Evolutionary conservation across 1,284 basidiomycete species (phyloP), one percentile per base, ranked within the genome.

Genomic region (Schizophyllum amplum): DNA sequence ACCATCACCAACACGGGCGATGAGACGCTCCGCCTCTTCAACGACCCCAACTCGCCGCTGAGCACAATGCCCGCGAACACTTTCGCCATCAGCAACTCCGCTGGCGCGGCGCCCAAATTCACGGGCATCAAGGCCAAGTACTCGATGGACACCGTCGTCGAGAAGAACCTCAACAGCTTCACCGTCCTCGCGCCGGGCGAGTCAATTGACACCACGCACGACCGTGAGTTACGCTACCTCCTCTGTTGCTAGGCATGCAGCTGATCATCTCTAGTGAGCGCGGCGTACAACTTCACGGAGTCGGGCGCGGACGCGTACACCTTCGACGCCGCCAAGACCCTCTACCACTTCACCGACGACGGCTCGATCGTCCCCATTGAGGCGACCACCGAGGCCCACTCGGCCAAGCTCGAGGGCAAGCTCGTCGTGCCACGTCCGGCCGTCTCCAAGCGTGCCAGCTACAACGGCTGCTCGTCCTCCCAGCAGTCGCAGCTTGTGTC

Each of bases 1-100:
- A 75, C 72, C 47, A 55, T 79, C 57, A 72, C 69, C 59, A 79
- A 80, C 71, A 77, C 73, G 55, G 77, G 77, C 55, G 69, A 73
- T 50, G 75, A 78, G 66, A 72, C 73, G 57, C 59, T 79, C 56
- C 75, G 73, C 63, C 64, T 79, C 53, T 67, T 79, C 58, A 77
- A 77, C 59, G 73, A 79, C 65, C 77, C 78, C 26, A 65, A 67
- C 42, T 66, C 72, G n/a, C 64, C 72, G 22, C 68, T 80, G 47
- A 69, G 70, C 54, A 69, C 68, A 51, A 60, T 76, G 55, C 72
- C 75, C 24, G 72, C 77, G 24, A 63, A 80, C 60, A 72, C 73
- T 48, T 80, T 79, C 66, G 54, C 57, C 57, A 74, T 80, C 64
- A 68, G 65, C 50, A 67, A 70, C 54, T 65, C 66, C 4, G 60